Base-by-base conservation (phyloP, 768 basidiomycete genomes). In the Panaeolus cyanescens region DNA sequence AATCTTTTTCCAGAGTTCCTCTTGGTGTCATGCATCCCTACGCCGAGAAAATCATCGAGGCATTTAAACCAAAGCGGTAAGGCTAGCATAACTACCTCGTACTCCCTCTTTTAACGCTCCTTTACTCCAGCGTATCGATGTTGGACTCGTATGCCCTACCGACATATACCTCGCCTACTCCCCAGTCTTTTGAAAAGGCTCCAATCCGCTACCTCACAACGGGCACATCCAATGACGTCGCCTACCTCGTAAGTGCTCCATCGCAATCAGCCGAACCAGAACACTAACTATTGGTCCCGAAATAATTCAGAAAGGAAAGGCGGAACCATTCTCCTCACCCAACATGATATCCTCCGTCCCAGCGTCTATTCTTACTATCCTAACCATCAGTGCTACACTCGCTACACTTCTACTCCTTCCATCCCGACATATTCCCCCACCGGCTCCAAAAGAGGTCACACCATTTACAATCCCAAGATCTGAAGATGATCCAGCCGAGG, bases 281-380 rank as follows among this genome's bases (percentile, higher is more conserved):
- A 55, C 56, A 25, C 33, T 36, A 63, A 70, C 17, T 65, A 67
- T 55, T 17, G 19, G n/a, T 10, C 25, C 22, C 54, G 32, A 25
- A 39, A n/a, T n/a, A n/a, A n/a, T n/a, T 9, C 32, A 84, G 81
- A 69, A 71, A 59, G 62, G 69, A 3, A 65, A 71, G 19, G 72
- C 77, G 0, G 64, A 78, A 55, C 70, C 68, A 1, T 86, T 86
- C 57, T 67, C 77, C 2, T 82, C 86, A 3, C 87, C 87, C 15
- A 88, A 88, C 63, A 75, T 89, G 32, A 67, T 87, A 45, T 82
- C 80, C 62, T 79, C 80, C 5, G 80, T 83, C 1, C 80, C 85
- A 0, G 85, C 87, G 4, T 77, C 86, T 1, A 76, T 88, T 61
- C 68, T 88, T 59, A 74, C 80, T 13, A 68, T 80, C 40, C 68